Evolutionary conservation across 306 rosid genomes (phyloP).

Genomic region (Spatholobus suberectus): DNA sequence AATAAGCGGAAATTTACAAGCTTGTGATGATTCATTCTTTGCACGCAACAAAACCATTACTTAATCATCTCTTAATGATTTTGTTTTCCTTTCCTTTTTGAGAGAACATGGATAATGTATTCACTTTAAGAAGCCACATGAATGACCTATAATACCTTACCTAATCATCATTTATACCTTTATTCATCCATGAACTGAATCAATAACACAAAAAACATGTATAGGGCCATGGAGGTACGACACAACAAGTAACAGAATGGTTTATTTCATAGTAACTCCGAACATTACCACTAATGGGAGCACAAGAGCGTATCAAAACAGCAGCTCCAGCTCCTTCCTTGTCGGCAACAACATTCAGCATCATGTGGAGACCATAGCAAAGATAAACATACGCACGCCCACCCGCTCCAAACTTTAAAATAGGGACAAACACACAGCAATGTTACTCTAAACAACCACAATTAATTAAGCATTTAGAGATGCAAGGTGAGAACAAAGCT

Average conservation of each 20-base stretch:
- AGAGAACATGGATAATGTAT: neutral
- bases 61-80: neutral
- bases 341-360: slow-evolving; percentile 93
- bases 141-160: neutral
- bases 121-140: neutral
- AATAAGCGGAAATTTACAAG: neutral
- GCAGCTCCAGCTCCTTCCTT: slow-evolving; percentile 90
- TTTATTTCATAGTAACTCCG: neutral
- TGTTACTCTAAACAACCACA: neutral
- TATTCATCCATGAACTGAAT: slow-evolving; percentile 18
- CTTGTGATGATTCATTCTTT: neutral
- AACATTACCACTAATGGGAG: slow-evolving; percentile 79
- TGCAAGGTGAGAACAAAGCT: neutral
- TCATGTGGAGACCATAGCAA: slow-evolving; percentile 81
- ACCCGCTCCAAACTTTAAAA: slow-evolving; percentile 82
- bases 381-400: slow-evolving; percentile 92
- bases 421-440: slow-evolving; percentile 10
- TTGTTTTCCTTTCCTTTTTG: slow-evolving; percentile 7
- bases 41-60: neutral
- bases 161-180: neutral
- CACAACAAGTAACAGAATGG: neutral
- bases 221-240: neutral
- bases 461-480: slow-evolving; percentile 7
- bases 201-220: slow-evolving; percentile 8
- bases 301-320: slow-evolving; percentile 89